A percentile compares a stretch with the other conserved stretches of the same genome.
These are phyloP conservation scores for Albizia julibrissin DNA, from an alignment of 306 rosid species.

Conservation along the genomic window DNA sequence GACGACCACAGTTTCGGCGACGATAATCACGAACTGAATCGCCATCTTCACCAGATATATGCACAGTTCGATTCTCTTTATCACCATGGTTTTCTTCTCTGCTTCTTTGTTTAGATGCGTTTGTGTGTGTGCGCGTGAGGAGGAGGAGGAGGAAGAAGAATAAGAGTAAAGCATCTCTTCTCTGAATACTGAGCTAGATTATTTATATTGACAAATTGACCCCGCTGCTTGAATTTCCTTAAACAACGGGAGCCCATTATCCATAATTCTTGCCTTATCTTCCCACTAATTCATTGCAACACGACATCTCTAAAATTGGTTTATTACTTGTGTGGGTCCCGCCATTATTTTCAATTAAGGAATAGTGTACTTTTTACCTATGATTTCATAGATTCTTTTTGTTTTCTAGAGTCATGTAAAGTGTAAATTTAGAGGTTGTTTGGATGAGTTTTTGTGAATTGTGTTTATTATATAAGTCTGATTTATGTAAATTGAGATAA, in stretches of 20 bases:
- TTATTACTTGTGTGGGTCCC: not conserved
- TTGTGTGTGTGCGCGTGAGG: no score
- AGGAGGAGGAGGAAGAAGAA: not conserved
- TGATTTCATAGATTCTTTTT: no score
- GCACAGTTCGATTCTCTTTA: constrained; percentile 66
- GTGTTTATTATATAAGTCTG: no score
- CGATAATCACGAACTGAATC: constrained; percentile 61
- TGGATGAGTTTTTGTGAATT: no score
- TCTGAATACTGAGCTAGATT: not conserved
- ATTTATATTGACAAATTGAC: not conserved
- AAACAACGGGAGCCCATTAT: not conserved
- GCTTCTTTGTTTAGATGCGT: not conserved
- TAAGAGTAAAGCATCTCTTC: not conserved
- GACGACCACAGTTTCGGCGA: constrained; percentile 64
- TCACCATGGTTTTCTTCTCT: constrained; percentile 43
- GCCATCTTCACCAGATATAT: constrained; percentile 62
- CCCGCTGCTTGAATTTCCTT: not conserved
- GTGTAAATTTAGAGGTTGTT: no score
- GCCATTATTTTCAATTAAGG: not conserved
- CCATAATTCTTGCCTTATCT: not conserved
- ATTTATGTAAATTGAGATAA: no score
- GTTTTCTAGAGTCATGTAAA: no score
- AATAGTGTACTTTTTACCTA: no score
- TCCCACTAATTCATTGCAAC: not conserved
- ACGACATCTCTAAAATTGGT: not conserved